Base-by-base conservation (phyloP, 768 basidiomycete genomes). In the Auriscalpium vulgare region DNA sequence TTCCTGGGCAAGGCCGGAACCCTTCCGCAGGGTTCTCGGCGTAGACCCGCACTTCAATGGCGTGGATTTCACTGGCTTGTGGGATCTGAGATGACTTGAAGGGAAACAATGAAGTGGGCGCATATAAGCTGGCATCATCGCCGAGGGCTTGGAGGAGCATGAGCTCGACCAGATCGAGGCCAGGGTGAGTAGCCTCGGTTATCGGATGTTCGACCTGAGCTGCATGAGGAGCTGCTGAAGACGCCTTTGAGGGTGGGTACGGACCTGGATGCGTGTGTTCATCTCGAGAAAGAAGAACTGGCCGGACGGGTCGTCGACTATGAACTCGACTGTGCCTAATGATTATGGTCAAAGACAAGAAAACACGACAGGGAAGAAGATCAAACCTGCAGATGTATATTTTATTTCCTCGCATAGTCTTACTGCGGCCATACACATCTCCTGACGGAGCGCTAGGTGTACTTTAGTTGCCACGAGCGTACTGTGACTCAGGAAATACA, bases 231-330 rank as follows among this genome's bases (percentile, higher is more conserved):
- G 47, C 58, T 43, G 37, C 58, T 58, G 35, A 52, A 29, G 1
- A 8, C 5, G n/a, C 51, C 6, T 37, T 1, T 29, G 21, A 38
- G 34, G 40, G 49, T 48, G n/a, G 10, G 34, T 43, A 40, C 63
- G 51, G 52, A 75, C 81, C 63, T 84, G 83, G 47, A 85, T 77
- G 9, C 84, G 75, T 0, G 83, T 82, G 58, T 88, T 87, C 79
- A 87, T 82, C 66, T 88, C 85, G 11, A 88, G 72, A 57, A 87
- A 88, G 70, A 75, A 86, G 68, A 84, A 85, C 1, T 72, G 62
- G 0, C 73, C 76, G 1, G 78, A 78, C 0, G 68, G 54, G 46
- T 82, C 74, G 59, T 83, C 78, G 7, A 84, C 80, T 6, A 87
- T 71, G 64, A 83, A 87, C 63, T 88, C 87, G 14, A 87, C 77